phyloP scores from a whole-genome alignment of 2,329 filamentous ascomycete species.

The Neopestalotiopsis sp. region DNA sequence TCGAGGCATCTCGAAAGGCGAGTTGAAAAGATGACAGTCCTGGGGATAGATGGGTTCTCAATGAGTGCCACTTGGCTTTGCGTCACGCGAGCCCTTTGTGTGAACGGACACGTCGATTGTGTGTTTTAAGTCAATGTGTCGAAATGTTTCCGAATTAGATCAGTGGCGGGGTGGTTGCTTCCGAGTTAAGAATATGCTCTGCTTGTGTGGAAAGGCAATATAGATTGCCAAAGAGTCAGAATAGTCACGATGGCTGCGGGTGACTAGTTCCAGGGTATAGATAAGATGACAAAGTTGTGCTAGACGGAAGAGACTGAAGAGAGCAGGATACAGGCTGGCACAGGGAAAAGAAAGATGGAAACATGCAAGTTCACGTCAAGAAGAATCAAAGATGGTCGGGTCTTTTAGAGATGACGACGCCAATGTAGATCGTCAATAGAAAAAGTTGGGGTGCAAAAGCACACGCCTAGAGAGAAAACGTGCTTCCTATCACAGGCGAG shows the following conservation, averaged over 20 bases:
- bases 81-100: neutral
- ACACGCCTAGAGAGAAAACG: neutral
- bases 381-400: neutral
- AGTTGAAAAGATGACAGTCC: neutral
- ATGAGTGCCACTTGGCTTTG: neutral
- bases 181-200: neutral
- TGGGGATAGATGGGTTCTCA: neutral
- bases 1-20: slow-evolving; percentile 61
- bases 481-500: neutral
- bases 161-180: neutral
- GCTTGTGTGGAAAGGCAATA: neutral
- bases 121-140: neutral
- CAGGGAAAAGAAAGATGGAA: neutral
- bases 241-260: neutral
- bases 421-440: neutral
- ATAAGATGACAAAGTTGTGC: neutral
- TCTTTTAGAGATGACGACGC: neutral
- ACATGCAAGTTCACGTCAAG: neutral
- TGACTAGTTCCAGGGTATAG: neutral
- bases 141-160: neutral
- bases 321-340: neutral
- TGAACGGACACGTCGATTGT: neutral
- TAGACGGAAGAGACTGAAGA: neutral
- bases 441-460: neutral
- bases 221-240: neutral